Evolutionary conservation across 1,284 basidiomycete genomes (phyloP).

Genomic region (Mycosarcoma maydis): DNA sequence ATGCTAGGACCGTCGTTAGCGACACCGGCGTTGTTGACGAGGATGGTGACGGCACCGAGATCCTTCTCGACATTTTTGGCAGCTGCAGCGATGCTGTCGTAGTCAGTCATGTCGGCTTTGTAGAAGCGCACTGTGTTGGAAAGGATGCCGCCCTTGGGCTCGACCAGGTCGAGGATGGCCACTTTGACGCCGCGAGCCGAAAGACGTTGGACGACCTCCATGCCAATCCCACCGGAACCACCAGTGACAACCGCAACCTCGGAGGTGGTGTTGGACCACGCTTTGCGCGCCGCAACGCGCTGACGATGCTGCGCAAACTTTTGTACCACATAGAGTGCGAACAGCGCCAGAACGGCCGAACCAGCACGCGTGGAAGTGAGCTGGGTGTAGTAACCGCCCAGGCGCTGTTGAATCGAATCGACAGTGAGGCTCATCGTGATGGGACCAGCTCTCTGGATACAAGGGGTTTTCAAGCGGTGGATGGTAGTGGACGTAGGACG

Average conservation of each 20-base stretch:
- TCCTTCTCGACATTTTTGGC: conserved; percentile 48
- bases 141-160: conserved; percentile 29
- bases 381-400: conserved; percentile 24
- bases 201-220: conserved; percentile 51
- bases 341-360: conserved; percentile 18
- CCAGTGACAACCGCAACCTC: conserved; percentile 65
- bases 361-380: conserved; percentile 30
- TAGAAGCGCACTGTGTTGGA: conserved; percentile 32
- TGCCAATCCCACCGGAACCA: conserved; percentile 64
- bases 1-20: conserved; percentile 52
- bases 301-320: conserved; percentile 20
- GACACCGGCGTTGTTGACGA: conserved; percentile 59
- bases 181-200: conserved; percentile 50
- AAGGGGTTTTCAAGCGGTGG: too few species aligned
- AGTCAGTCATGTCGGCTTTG: conserved; percentile 60
- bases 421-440: conserved; percentile 31
- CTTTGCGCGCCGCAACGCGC: conserved; percentile 31
- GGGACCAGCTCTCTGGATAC: too few species aligned
- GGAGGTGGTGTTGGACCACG: conserved; percentile 50
- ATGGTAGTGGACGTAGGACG: too few species aligned
- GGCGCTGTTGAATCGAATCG: conserved; percentile 18
- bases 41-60: conserved; percentile 39
- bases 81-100: conserved; percentile 46
- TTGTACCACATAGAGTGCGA: conserved; percentile 26
- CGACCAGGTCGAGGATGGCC: conserved; percentile 62